Conservation (phyloP, 2,329 filamentous ascomycete genomes). For the Keithomyces neogunnii region DNA sequence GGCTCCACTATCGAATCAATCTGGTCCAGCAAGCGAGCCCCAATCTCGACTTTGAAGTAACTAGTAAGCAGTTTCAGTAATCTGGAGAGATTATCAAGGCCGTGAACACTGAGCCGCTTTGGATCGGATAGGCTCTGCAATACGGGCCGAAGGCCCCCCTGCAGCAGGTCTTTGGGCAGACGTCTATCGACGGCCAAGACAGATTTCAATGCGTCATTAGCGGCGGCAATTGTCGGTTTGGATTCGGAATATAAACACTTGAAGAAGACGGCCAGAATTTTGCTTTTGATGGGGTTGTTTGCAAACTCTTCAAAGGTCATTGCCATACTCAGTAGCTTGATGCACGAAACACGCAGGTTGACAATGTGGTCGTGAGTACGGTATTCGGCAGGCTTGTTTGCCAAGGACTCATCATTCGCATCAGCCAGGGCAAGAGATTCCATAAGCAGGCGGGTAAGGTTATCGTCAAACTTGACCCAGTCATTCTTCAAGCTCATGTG, state of each 20-base stretch:
- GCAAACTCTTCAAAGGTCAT: slow-evolving; percentile 91
- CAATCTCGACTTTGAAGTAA: slow-evolving; percentile 99
- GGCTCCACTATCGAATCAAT: slow-evolving; percentile 85
- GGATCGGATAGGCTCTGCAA: slow-evolving; percentile 92
- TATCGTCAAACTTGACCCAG: slow-evolving; percentile 86
- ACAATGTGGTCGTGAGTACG: slow-evolving; percentile 94
- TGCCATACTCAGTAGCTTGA: slow-evolving; percentile 84
- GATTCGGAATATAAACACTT: slow-evolving; percentile 94
- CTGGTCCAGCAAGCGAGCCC: slow-evolving; percentile 84
- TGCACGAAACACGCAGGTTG: slow-evolving; percentile 83
- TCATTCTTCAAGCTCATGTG: slow-evolving; percentile 83
- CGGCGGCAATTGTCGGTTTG: slow-evolving; percentile 84
- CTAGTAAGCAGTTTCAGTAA: slow-evolving; percentile 87
- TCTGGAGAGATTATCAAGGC: slow-evolving; percentile 82
- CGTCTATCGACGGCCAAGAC: slow-evolving; percentile 86
- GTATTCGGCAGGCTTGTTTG: slow-evolving; percentile 88
- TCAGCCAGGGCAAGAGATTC: slow-evolving; percentile 92
- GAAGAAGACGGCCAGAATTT: slow-evolving; percentile 94
- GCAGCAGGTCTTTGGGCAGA: slow-evolving; percentile 87
- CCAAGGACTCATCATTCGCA: slow-evolving; percentile 85
- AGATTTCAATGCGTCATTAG: slow-evolving; percentile 80
- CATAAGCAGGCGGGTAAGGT: slow-evolving; percentile 81
- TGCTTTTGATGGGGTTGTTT: slow-evolving; percentile 55
- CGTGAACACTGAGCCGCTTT: slow-evolving; percentile 78
- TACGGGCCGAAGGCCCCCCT: slow-evolving; percentile 91